Percentiles rank a stretch among this genome's conserved stretches.
These are phyloP conservation scores for Penicillium griseofulvum DNA, from an alignment of 2,329 filamentous ascomycete species.

Conservation along the genomic window DNA sequence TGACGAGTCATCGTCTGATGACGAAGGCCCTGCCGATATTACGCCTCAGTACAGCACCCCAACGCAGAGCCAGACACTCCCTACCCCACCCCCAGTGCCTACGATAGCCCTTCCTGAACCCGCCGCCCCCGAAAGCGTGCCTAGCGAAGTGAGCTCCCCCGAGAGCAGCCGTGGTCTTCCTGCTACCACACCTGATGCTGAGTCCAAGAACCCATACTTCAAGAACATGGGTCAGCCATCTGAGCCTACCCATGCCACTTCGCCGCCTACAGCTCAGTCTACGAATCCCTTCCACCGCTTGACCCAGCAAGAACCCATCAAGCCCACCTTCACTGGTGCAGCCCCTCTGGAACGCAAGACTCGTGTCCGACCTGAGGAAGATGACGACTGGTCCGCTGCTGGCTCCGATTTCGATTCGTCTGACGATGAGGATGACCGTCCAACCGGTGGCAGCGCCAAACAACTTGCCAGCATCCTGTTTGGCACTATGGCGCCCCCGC, in stretches of 20 bases:
- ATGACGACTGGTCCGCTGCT: slow-evolving; percentile 76
- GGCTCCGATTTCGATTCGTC: slow-evolving; percentile 74
- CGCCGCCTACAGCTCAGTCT: slow-evolving; percentile 60
- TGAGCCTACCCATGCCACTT: slow-evolving; percentile 49
- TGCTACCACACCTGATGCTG: slow-evolving; percentile 60
- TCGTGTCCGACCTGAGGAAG: slow-evolving; percentile 58
- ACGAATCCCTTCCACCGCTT: slow-evolving; percentile 96
- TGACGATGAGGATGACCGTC: slow-evolving; percentile 70
- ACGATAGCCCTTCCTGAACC: slow-evolving; percentile 25
- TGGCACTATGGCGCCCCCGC: slow-evolving; percentile 91
- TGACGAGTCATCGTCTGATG: slow-evolving; percentile 74
- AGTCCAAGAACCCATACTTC: slow-evolving; percentile 94
- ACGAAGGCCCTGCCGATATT: slow-evolving; percentile 72
- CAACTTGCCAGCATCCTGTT: slow-evolving; percentile 93
- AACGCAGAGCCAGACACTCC: slow-evolving; percentile 56
- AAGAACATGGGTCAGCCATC: slow-evolving; percentile 75
- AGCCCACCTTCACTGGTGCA: slow-evolving; percentile 51
- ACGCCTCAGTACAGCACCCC: slow-evolving; percentile 61
- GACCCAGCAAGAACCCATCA: slow-evolving; percentile 55
- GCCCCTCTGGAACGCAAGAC: slow-evolving; percentile 50
- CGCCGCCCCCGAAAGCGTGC: slow-evolving; percentile 47
- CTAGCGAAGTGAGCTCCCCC: slow-evolving; percentile 51
- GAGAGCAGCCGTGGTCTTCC: slow-evolving; percentile 51
- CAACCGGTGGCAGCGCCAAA: slow-evolving; percentile 79
- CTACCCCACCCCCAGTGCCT: slow-evolving; percentile 35